Evolutionary conservation across 768 basidiomycete species (phyloP).

Genomic region (Leccinellum albellum): DNA sequence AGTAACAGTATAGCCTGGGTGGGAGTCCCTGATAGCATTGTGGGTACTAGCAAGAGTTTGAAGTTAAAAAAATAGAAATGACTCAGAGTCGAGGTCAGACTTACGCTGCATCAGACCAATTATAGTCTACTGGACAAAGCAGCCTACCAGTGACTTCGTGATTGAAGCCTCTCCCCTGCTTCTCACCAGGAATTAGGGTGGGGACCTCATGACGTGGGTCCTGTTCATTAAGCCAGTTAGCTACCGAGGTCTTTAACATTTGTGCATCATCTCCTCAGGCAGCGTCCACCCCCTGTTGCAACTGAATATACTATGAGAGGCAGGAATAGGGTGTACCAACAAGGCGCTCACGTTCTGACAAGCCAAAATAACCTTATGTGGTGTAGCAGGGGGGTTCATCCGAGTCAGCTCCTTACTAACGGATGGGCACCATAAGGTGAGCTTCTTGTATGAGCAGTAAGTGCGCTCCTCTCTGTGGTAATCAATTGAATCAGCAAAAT

Average conservation of each 20-base stretch:
- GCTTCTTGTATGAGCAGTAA: constrained; percentile 7
- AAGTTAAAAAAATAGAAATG: not conserved
- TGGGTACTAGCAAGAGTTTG: not conserved
- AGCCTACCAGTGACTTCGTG: constrained; percentile 8
- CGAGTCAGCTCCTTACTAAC: no score
- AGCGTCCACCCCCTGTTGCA: constrained; percentile 11
- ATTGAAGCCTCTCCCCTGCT: constrained; percentile 2
- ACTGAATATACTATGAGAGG: not conserved
- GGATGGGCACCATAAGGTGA: constrained; percentile 4
- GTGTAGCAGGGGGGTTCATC: no score
- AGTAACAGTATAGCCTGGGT: not conserved
- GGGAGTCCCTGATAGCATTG: not conserved
- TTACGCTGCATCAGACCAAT: constrained; percentile 8
- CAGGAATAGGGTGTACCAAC: no score
- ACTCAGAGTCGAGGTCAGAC: not conserved
- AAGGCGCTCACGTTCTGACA: constrained; percentile 4
- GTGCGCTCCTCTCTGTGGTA: constrained; percentile 1
- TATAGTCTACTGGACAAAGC: constrained; percentile 12
- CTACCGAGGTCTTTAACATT: not conserved
- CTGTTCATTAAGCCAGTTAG: constrained; percentile 7
- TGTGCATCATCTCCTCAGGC: constrained; percentile 12
- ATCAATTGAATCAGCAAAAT: not conserved
- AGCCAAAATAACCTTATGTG: not conserved
- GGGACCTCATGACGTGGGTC: not conserved
- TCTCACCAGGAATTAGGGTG: not conserved